phyloP scores from a whole-genome alignment of 257 asterid species.

The Nicotiana paniculata region DNA sequence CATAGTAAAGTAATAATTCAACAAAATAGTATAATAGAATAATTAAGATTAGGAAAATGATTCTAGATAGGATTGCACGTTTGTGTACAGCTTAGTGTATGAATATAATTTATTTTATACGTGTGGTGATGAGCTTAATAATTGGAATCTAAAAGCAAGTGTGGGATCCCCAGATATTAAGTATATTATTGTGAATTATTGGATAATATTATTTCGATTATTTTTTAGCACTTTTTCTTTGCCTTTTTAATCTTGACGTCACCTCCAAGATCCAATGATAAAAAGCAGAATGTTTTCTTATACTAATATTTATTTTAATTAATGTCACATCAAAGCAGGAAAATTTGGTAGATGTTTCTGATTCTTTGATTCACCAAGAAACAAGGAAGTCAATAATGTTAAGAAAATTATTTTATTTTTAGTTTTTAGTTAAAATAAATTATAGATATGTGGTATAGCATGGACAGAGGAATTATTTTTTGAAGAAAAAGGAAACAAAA shows the following conservation, averaged over 20 bases:
- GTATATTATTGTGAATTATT: not conserved
- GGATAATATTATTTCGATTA: not conserved
- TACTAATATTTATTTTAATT: not conserved
- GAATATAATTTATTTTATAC: not conserved
- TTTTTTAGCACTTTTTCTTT: not conserved
- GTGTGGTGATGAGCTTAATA: not conserved
- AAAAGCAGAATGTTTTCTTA: not conserved
- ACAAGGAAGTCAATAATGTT: not conserved
- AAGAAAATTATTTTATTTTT: not conserved
- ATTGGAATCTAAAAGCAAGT: not conserved
- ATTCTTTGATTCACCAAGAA: not conserved
- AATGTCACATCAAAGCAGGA: not conserved
- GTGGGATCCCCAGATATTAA: not conserved
- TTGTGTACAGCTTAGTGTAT: not conserved
- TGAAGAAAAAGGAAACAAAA: not conserved
- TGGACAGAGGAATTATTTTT: not conserved
- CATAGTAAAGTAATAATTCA: no score
- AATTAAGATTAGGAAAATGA: not conserved
- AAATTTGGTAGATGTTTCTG: not conserved
- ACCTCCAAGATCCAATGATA: not conserved
- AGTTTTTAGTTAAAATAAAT: not conserved
- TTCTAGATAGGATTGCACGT: constrained; percentile 5
- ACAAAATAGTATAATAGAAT: not conserved
- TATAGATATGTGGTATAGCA: not conserved
- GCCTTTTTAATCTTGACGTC: not conserved